Evolutionary conservation across 1,139 yeast genomes (phyloP).

Genomic region (Geotrichum australiense): DNA sequence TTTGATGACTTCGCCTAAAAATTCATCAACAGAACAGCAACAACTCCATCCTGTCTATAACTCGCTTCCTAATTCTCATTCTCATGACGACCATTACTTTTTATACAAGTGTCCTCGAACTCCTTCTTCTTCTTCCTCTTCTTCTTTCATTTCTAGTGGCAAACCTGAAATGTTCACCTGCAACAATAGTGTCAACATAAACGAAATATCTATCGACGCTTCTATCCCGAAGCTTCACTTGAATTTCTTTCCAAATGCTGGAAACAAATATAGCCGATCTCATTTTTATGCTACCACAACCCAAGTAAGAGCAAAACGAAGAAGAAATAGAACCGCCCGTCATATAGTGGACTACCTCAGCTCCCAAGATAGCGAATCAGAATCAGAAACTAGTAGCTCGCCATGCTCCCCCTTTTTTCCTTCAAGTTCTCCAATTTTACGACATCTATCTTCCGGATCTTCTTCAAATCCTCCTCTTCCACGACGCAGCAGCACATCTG

Average conservation of each 20-base stretch:
- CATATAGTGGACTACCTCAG: too few relatives aligned
- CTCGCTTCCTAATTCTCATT: constrained; percentile 1
- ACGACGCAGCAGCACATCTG: background rate
- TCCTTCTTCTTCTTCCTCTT: constrained; percentile 1
- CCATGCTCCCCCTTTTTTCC: background rate
- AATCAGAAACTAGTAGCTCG: background rate
- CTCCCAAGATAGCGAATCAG: background rate
- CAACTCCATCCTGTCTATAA: background rate
- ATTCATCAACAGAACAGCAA: background rate
- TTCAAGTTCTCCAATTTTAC: background rate
- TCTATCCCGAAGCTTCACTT: too few relatives aligned
- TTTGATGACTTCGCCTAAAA: constrained; percentile 8
- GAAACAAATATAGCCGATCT: too few relatives aligned
- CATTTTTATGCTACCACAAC: too few relatives aligned
- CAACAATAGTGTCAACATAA: too few relatives aligned
- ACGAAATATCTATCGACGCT: too few relatives aligned
- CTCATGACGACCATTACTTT: constrained; percentile 1
- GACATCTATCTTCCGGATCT: background rate
- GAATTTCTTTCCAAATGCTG: too few relatives aligned
- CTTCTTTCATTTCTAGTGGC: background rate
- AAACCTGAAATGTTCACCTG: background rate
- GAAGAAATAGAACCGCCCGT: too few relatives aligned
- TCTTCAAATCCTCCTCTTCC: background rate
- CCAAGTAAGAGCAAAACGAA: too few relatives aligned
- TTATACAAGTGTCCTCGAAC: background rate